Conservation (phyloP, 306 rosid species). For the Bauhinia variegata region DNA sequence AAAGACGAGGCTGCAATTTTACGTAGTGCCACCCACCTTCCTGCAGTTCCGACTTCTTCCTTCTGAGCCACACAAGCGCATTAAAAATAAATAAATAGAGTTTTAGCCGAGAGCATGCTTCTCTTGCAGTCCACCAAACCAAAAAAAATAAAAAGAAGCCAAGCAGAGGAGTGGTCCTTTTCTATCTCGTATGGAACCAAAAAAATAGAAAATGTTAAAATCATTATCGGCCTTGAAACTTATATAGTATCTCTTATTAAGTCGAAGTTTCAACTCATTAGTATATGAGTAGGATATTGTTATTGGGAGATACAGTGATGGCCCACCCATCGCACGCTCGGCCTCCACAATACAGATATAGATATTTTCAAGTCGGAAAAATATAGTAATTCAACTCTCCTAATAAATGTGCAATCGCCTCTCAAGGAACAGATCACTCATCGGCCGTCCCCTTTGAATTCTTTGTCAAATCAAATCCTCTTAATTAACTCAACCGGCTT, state of each 20-base stretch:
- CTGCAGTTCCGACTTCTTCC: conserved; percentile 30
- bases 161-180: conserved; percentile 47
- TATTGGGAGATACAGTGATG: no score
- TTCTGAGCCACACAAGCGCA: conserved; percentile 33
- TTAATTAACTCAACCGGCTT: conserved; percentile 21
- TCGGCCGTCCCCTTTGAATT: conserved; percentile 13
- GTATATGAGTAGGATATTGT: no score
- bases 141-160: conserved; percentile 11
- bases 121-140: conserved; percentile 43
- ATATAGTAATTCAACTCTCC: no score
- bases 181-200: conserved; percentile 34
- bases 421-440: no score
- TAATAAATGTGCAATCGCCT: no score
- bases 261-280: no score
- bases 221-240: no score
- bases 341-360: no score
- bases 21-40: conserved; percentile 38
- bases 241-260: no score
- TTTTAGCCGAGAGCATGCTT: conserved; percentile 49
- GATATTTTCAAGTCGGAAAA: no score
- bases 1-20: conserved; percentile 40
- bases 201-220: conserved; percentile 20
- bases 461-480: conserved; percentile 36
- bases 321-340: no score
- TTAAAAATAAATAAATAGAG: no score